Base-by-base conservation (phyloP, 306 rosid genomes). In the Pyrus bretschneideri region DNA sequence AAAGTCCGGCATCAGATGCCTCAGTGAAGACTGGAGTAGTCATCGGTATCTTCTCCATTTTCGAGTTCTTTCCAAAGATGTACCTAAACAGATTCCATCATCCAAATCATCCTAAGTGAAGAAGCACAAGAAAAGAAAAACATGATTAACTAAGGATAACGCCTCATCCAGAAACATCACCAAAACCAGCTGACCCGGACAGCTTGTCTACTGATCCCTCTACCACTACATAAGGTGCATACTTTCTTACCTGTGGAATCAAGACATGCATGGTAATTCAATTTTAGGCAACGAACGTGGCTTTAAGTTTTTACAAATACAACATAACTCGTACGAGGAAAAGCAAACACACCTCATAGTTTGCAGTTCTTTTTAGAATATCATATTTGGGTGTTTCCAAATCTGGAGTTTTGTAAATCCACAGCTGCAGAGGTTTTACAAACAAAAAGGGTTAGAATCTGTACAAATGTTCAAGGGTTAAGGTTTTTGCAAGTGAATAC, bases 11-110 rank as follows among this genome's bases (percentile, higher is more conserved):
- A 83, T 89, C 92, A 67, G 62, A 73, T 68, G 93, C 87, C 86
- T 92, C 88, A 13, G 97, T 92, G 89, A 95, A 95, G 27, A 92
- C 97, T 0, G 99, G 97, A 74, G 99, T 92, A 57, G 99, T 95
- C 99, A 95, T 90, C 2, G 97, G 91, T 75, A 95, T 95, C 83
- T 90, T 95, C 85, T 90, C 97, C 57, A 30, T 46, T 27, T 81
- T 82, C 4, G 97, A 95, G 76, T 95, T 92, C 87, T 92, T 92
- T 58, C 97, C 97, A 70, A 95, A 92, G 81, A 95, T 95, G 77
- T 92, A 89, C 82, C 97, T 92, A 81, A 17, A 57, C 6, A 67
- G 18, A 69, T 57, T 62, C 68, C 79, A 21, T 71, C 60, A 59
- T 61, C 45, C 55, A 68, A 69, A 68, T 25, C 64, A 75, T 67